Evolutionary conservation across 2,329 filamentous ascomycete genomes (phyloP), one percentile per base, ranked within the genome.

Genomic region (Amauroascus verrucosus): DNA sequence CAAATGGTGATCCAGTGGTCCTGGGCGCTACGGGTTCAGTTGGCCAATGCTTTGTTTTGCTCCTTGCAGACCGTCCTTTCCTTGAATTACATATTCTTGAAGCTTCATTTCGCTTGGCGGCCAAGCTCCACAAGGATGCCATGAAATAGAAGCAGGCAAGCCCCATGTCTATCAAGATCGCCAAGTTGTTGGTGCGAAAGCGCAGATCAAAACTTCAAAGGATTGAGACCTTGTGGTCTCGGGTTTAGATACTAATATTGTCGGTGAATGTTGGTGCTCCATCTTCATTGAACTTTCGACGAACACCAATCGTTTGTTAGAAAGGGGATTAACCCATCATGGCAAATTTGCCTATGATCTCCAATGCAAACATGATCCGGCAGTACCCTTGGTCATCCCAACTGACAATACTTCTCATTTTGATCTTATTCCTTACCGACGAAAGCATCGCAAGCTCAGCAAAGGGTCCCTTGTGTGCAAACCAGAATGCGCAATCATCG

Each of bases 401-500:
- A 95, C 89, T 18, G 90, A 97, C 69, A 97, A 97, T 75, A 82
- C 95, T 11, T 72, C 81, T 41, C 91, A 97, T 71, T 80, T 96
- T 63, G 81, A 85, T 65, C 78, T 96, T 57, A 91, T 97, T 66
- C 84, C 86, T n/a, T 84, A 94, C 71, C 91, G 97, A 74, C 80
- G 87, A 58, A 77, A 81, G 65, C 77, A 85, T 41, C 81, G 86
- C 68, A 75, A 75, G 26, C 77, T 95, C 43, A 75, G 85, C 58
- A 89, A 86, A 72, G 93, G 93, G 22, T 95, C 97, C 75, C 75
- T 97, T 35, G 88, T 96, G 56, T 97, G 91, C 79, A 97, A 97
- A 76, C 95, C 88, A 60, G 97, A 97, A 75, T 98, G 93, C 73
- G 91, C 91, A 54, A 91, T 96, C 65, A 95, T 97, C 63, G 91